phyloP scores from a whole-genome alignment of 495 filamentous ascomycete genomes.

The Neurospora sublineolata region DNA sequence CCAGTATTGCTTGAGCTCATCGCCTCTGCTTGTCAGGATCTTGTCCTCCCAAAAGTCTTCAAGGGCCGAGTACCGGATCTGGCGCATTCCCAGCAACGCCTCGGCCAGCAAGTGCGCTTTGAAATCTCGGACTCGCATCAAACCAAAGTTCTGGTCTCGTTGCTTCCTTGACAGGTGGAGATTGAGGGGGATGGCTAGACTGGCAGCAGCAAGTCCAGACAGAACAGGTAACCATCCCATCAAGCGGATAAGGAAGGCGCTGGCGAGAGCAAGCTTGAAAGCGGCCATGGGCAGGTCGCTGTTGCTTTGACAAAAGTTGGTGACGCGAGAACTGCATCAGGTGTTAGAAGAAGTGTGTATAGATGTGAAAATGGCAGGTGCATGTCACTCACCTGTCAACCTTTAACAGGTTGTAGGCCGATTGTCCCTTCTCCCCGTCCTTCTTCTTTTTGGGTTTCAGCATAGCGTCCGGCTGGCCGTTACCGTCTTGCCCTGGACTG shows the following conservation, averaged over 20 bases:
- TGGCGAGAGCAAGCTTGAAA: slow-evolving; percentile 44
- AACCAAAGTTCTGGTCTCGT: slow-evolving; percentile 40
- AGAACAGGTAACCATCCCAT: slow-evolving; percentile 54
- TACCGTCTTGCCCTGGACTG: slow-evolving; percentile 22
- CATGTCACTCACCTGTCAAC: slow-evolving; percentile 23
- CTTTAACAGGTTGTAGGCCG: slow-evolving; percentile 29
- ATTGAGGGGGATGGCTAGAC: slow-evolving; percentile 48
- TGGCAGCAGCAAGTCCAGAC: slow-evolving; percentile 45
- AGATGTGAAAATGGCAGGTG: neutral
- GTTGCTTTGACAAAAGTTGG: slow-evolving; percentile 48
- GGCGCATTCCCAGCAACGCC: slow-evolving; percentile 60
- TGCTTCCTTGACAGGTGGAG: slow-evolving; percentile 46
- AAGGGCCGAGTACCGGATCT: slow-evolving; percentile 64
- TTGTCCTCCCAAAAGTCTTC: slow-evolving; percentile 56
- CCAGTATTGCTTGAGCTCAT: slow-evolving; percentile 51
- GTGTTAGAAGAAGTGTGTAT: slow-evolving; percentile 29
- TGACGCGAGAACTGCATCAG: slow-evolving; percentile 37
- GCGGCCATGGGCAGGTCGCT: slow-evolving; percentile 42
- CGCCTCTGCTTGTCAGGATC: slow-evolving; percentile 44
- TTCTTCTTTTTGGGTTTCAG: slow-evolving; percentile 4
- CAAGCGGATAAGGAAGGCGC: slow-evolving; percentile 45
- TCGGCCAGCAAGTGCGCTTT: slow-evolving; percentile 60
- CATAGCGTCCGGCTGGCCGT: neutral
- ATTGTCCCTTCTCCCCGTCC: slow-evolving; percentile 10
- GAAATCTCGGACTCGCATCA: slow-evolving; percentile 60